A percentile compares a stretch with the other conserved stretches of the same genome.
Conservation (phyloP, 305 asterid genomes). For the Galium porrigens region DNA sequence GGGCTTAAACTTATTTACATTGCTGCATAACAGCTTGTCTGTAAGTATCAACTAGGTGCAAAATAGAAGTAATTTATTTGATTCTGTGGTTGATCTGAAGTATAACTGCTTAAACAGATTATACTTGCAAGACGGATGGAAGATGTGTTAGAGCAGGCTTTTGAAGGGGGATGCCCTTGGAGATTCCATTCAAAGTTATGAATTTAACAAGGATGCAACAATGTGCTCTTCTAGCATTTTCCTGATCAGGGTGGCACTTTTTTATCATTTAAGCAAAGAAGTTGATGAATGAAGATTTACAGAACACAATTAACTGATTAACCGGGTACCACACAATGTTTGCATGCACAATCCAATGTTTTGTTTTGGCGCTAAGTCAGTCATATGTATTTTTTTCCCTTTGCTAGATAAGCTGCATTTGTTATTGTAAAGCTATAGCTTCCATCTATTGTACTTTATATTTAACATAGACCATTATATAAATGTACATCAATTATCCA, state of each 20-base stretch:
- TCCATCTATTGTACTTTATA: conserved; percentile 3
- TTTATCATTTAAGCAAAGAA: neutral
- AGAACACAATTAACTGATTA: conserved; percentile 12
- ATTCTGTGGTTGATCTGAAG: conserved; percentile 4
- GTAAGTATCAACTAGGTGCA: neutral
- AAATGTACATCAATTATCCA: neutral
- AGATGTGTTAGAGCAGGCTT: conserved; percentile 91
- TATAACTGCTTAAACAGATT: conserved; percentile 33
- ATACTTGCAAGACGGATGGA: conserved; percentile 76
- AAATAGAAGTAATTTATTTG: neutral
- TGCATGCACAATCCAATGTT: neutral
- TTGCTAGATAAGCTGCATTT: conserved; percentile 10
- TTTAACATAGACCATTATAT: conserved; percentile 2
- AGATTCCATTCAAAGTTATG: conserved; percentile 57
- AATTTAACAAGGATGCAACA: conserved; percentile 7
- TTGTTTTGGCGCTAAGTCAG: conserved; percentile 2
- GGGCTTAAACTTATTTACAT: neutral
- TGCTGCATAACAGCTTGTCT: neutral
- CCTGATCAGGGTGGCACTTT: conserved; percentile 4
- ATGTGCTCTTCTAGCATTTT: conserved; percentile 2
- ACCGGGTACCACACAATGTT: neutral
- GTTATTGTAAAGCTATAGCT: conserved; percentile 10
- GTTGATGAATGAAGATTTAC: neutral
- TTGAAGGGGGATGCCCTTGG: conserved; percentile 98
- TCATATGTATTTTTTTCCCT: conserved; percentile 11